phyloP scores from a whole-genome alignment of 495 filamentous ascomycete species.

The Amniculicola lignicola region DNA sequence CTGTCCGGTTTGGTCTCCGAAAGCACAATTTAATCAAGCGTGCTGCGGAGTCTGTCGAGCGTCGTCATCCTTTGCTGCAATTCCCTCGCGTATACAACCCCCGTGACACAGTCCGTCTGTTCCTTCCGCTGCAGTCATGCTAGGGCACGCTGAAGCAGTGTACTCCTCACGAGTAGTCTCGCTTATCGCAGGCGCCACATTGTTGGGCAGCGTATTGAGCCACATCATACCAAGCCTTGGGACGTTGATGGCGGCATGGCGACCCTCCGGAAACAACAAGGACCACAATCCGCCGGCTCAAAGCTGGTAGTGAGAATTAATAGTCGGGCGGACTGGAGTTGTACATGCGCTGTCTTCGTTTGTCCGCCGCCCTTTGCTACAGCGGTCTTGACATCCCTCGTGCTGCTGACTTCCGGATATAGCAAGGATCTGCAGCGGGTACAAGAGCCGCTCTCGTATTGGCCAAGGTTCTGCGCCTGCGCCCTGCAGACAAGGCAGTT shows the following conservation, averaged over 20 bases:
- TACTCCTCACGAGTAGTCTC: conserved; percentile 4
- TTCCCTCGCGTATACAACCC: too few species aligned
- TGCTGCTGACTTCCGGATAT: background rate
- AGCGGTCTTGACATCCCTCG: too few species aligned
- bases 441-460: conserved; percentile 13
- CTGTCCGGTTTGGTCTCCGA: background rate
- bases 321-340: too few species aligned
- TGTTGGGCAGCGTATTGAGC: too few species aligned
- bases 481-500: background rate
- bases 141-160: background rate
- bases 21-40: conserved; percentile 9
- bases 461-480: background rate
- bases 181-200: too few species aligned
- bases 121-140: background rate
- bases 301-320: too few species aligned
- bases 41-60: conserved; percentile 7
- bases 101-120: background rate
- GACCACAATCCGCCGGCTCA: too few species aligned
- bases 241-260: too few species aligned
- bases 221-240: too few species aligned
- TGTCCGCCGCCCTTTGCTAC: too few species aligned
- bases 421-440: conserved; percentile 8
- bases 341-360: too few species aligned
- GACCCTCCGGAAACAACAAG: too few species aligned
- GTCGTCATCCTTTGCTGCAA: conserved; percentile 10